phyloP scores from a whole-genome alignment of 2,329 filamentous ascomycete genomes.

The Elsinoe arachidis region DNA sequence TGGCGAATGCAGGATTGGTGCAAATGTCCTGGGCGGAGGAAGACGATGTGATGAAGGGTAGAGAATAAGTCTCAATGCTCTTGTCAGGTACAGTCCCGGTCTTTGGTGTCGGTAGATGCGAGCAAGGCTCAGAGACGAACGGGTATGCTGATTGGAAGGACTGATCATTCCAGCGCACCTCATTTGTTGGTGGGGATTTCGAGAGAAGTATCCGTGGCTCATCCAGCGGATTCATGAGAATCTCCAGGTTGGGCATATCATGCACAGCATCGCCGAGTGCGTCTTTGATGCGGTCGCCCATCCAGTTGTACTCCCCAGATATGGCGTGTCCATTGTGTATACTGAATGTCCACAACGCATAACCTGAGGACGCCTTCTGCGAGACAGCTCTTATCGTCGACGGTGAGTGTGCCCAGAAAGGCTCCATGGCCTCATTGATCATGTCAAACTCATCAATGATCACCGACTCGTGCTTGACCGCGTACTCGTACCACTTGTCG shows the following conservation, averaged over 20 bases:
- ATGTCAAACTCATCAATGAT: conserved; percentile 54
- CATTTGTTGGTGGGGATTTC: neutral
- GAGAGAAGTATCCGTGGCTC: conserved; percentile 10
- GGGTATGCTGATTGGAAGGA: neutral
- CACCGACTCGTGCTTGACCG: conserved; percentile 41
- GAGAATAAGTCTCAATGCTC: neutral
- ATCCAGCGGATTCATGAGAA: conserved; percentile 12
- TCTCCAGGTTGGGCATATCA: conserved; percentile 1
- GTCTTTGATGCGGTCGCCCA: neutral
- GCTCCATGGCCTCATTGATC: conserved; percentile 49
- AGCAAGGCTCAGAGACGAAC: neutral
- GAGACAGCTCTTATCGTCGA: conserved; percentile 31
- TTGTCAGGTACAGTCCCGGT: neutral
- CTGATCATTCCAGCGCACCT: neutral
- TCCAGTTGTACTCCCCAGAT: conserved; percentile 6
- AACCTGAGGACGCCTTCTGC: neutral
- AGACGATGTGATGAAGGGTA: conserved; percentile 3
- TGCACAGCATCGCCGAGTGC: neutral
- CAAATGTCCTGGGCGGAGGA: conserved; percentile 33
- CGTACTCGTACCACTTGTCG: conserved; percentile 52
- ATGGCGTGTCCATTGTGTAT: conserved; percentile 8
- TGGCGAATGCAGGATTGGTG: conserved; percentile 35
- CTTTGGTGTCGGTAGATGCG: neutral
- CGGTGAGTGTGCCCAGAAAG: conserved; percentile 47
- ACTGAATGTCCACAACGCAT: neutral